Evolutionary conservation across 1,139 yeast species (phyloP).

Genomic region (Lizanozyma gosingica): DNA sequence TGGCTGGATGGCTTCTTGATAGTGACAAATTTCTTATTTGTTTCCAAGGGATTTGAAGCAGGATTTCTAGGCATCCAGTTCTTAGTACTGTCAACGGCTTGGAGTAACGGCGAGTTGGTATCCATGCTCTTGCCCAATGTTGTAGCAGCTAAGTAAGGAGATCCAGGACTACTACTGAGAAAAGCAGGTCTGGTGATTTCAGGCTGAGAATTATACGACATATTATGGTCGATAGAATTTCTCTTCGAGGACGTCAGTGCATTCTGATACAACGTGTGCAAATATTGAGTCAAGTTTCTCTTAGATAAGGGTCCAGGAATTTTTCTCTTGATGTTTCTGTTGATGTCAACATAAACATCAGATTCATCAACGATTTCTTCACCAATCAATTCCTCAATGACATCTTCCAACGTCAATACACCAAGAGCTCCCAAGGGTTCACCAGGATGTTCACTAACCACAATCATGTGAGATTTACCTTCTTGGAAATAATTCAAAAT

Average conservation of each 20-base stretch:
- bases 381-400: slow-evolving; percentile 93
- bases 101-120: slow-evolving; percentile 10
- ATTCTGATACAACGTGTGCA: slow-evolving; percentile 47
- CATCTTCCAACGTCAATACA: slow-evolving; percentile 89
- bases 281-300: slow-evolving; percentile 58
- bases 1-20: slow-evolving; percentile 45
- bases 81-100: slow-evolving; percentile 14
- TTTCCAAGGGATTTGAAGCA: slow-evolving; percentile 75
- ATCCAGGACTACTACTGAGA: not conserved
- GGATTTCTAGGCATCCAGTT: slow-evolving; percentile 53
- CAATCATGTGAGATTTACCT: slow-evolving; percentile 96
- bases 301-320: slow-evolving; percentile 82
- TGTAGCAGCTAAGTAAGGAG: slow-evolving; percentile 2
- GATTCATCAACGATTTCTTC: slow-evolving; percentile 96
- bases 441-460: slow-evolving; percentile 83
- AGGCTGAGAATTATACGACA: slow-evolving; percentile 3
- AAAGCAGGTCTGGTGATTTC: not conserved
- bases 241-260: slow-evolving; percentile 28
- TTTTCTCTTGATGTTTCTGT: slow-evolving; percentile 72
- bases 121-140: slow-evolving; percentile 7
- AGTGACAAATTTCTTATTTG: slow-evolving; percentile 61
- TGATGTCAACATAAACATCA: slow-evolving; percentile 90
- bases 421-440: slow-evolving; percentile 83
- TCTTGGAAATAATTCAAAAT: slow-evolving; percentile 94
- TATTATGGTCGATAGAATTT: slow-evolving; percentile 24